These are phyloP conservation scores for Yarrowia sp. DNA, from an alignment of 805 yeast species.

Conservation along the genomic window DNA sequence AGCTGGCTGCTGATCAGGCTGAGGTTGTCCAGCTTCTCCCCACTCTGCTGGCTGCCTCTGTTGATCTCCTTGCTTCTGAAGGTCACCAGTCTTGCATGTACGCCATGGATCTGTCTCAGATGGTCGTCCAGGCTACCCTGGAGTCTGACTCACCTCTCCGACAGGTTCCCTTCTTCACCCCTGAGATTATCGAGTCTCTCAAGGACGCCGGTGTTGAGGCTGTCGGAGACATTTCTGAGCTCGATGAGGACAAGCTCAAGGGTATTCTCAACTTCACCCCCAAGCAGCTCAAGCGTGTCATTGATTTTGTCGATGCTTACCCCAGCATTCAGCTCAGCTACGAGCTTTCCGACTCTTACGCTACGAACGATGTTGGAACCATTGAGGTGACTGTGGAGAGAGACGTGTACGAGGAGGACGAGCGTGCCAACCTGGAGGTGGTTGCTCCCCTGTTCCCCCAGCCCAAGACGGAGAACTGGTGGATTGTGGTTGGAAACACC, in stretches of 20 bases:
- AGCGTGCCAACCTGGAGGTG: conserved; percentile 52
- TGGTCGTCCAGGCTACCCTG: conserved; percentile 87
- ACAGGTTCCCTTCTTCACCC: conserved; percentile 72
- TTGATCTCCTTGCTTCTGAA: conserved; percentile 75
- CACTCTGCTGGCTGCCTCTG: conserved; percentile 59
- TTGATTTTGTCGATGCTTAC: conserved; percentile 83
- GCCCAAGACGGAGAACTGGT: conserved; percentile 71
- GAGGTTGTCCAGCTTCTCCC: conserved; percentile 50
- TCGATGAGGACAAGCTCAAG: conserved; percentile 58
- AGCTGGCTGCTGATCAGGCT: conserved; percentile 56
- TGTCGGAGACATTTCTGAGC: conserved; percentile 72
- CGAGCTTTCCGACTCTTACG: conserved; percentile 45
- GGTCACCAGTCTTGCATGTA: conserved; percentile 74
- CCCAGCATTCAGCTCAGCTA: conserved; percentile 78
- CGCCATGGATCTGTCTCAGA: conserved; percentile 85
- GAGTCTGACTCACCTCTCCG: conserved; percentile 70
- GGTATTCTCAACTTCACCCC: conserved; percentile 23
- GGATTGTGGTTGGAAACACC: conserved; percentile 80
- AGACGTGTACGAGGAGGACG: conserved; percentile 70
- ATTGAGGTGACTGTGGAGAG: conserved; percentile 44
- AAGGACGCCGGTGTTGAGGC: conserved; percentile 55
- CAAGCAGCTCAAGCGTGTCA: conserved; percentile 51
- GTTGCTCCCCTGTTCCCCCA: conserved; percentile 59
- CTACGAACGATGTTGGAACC: conserved; percentile 49
- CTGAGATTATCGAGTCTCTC: conserved; percentile 54